Base-by-base conservation (phyloP, 2,329 filamentous ascomycete species). In the Orbilia quercus region DNA sequence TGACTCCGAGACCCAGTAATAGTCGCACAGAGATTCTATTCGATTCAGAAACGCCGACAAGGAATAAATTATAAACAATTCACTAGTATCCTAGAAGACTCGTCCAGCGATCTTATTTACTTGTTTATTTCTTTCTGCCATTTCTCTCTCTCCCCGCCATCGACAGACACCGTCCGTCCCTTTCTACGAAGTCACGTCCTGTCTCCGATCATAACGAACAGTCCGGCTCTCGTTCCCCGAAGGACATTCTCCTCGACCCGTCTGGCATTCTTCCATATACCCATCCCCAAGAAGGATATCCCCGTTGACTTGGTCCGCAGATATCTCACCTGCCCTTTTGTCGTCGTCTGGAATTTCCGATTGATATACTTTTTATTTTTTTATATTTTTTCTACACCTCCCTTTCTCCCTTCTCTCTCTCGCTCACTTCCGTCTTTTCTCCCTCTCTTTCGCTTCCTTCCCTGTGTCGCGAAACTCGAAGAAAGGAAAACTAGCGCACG, bases 101-200 rank as follows among this genome's bases (percentile, higher is more conserved):
- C 36, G 36, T 40, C 6, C 14, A 40, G 36, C 36, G 9, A 12
- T 22, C 42, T 18, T 45, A 7, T 9, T 45, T 12, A 22, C 2
- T 18, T 31, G 9, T 31, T 31, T 31, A 31, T 31, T 31, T 9
- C 9, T 5, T 31, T 31, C 28, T 31, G 50, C 58, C 64, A 64
- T 66, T 66, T 73, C 69, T 60, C 69, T 60, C 69, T 60, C 66
- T 60, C 60, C 66, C 69, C 69, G 69, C 69, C 67, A 72, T 71
- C 58, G 60, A 34, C 53, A 58, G 20, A 3, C n/a, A 31, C 5
- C 4, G 38, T 12, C 42, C 18, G 42, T 45, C 16, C 16, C 42
- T 40, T 63, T 63, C 59, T 25, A 64, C 51, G 59, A 57, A 25
- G 44, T 57, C 53, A 67, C 63, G 45, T 57, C 54, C 45, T 58